phyloP scores from a whole-genome alignment of 768 basidiomycete species.

The Mycena epipterygia region DNA sequence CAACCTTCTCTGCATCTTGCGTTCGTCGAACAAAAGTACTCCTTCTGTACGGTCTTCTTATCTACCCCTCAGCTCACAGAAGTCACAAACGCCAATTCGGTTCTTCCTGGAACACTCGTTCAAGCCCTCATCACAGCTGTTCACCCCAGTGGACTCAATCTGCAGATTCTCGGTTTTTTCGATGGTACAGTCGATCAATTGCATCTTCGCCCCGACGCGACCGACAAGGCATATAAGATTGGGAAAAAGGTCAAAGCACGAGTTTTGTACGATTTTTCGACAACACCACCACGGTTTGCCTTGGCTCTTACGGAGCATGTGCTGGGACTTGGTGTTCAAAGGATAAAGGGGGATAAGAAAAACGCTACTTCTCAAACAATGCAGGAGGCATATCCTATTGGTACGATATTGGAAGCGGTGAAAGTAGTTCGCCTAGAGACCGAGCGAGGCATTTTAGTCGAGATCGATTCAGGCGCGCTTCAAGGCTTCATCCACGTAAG shows the following conservation, averaged over 20 bases:
- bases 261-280: constrained; percentile 84
- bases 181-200: constrained; percentile 89
- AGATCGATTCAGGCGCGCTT: constrained; percentile 67
- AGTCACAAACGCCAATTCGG: constrained; percentile 80
- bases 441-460: constrained; percentile 86
- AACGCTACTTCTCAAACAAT: constrained; percentile 46
- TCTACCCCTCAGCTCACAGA: constrained; percentile 71
- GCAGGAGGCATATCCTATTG: constrained; percentile 77
- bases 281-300: constrained; percentile 87
- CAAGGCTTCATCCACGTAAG: constrained; percentile 92
- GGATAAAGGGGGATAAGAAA: constrained; percentile 41
- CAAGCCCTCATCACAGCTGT: constrained; percentile 86
- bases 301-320: constrained; percentile 83
- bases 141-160: constrained; percentile 79
- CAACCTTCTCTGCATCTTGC: constrained; percentile 62
- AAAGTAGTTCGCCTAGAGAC: constrained; percentile 81
- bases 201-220: constrained; percentile 69
- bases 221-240: constrained; percentile 64
- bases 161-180: constrained; percentile 94
- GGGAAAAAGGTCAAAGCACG: constrained; percentile 87
- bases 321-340: constrained; percentile 63
- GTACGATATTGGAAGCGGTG: constrained; percentile 77
- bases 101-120: constrained; percentile 90
- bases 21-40: constrained; percentile 55
- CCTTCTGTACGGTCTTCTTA: constrained; percentile 2